phyloP scores from a whole-genome alignment of 2,329 filamentous ascomycete species.

The Diplodia seriata region DNA sequence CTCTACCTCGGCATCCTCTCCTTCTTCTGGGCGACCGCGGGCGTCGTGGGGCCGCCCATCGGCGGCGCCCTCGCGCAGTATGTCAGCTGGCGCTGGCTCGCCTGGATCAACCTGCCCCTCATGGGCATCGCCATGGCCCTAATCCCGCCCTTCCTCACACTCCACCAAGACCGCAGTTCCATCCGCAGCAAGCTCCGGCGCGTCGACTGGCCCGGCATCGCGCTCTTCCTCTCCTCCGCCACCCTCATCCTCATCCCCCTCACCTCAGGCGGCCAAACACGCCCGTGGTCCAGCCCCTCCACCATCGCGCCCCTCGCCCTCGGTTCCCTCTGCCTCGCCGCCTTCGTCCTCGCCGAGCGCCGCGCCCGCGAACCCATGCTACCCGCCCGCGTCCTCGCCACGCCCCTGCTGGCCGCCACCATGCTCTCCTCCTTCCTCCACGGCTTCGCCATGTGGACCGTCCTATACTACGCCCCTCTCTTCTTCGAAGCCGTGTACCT shows the following conservation, averaged over 20 bases:
- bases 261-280: conserved; percentile 52
- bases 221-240: conserved; percentile 49
- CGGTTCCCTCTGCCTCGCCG: conserved; percentile 44
- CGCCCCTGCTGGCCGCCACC: conserved; percentile 47
- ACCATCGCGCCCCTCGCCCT: conserved; percentile 51
- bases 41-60: not conserved
- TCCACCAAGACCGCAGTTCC: conserved; percentile 42
- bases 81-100: conserved; percentile 51
- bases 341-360: conserved; percentile 40
- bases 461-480: conserved; percentile 52
- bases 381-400: conserved; percentile 54
- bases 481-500: conserved; percentile 55
- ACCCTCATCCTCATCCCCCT: conserved; percentile 52
- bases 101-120: conserved; percentile 49
- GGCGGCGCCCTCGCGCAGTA: conserved; percentile 11
- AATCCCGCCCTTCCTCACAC: conserved; percentile 49
- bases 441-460: conserved; percentile 47
- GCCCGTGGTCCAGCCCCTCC: conserved; percentile 49
- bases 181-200: conserved; percentile 39
- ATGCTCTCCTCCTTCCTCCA: conserved; percentile 50
- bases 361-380: conserved; percentile 47
- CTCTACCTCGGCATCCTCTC: conserved; percentile 10
- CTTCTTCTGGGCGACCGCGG: conserved; percentile 24
- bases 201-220: conserved; percentile 54
- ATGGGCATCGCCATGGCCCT: conserved; percentile 39